Base-by-base conservation (phyloP, 2,329 filamentous ascomycete genomes). In the Endoconidiophora laricicola region DNA sequence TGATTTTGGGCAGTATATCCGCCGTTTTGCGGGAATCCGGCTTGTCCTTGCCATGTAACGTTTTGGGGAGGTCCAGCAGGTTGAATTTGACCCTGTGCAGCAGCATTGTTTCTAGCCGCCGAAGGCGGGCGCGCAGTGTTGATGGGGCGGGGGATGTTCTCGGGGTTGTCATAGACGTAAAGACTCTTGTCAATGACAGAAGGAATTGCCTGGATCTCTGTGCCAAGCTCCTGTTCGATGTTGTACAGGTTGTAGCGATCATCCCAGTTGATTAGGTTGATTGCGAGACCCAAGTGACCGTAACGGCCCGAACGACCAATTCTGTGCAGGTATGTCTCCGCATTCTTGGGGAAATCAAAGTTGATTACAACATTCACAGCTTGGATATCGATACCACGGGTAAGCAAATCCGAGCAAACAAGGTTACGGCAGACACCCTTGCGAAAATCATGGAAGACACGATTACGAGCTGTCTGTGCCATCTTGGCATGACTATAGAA, bases 331-430 rank as follows among this genome's bases (percentile, higher is more conserved):
- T 98, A 98, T 0, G 91, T 98, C 69, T 98, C 91, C 14, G 91
- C 93, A 60, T 98, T 98, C 71, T 98, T 98, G 49, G 91, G 91
- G 65, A 98, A 98, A 62, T 98, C 91, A 61, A 98, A 98, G 71
- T 98, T 98, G 77, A 98, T 98, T 63, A 98, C 91, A 50, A 98
- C 91, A 60, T 98, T 98, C 61, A 98, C 91, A 49, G 91, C 91
- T 67, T 98, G 91, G 57, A 98, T 98, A 68, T 98, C 91, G 61
- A 98, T 98, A 79, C 91, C 91, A 68, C 91, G 88, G 56, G 91
- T 98, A 56, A 98, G 76, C 38, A 98, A 74, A 68, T 98, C 91
- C 2, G 93, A 98, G 68, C 91, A 98, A 55, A 98, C 91, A 37
- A 98, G 78, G 64, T 98, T 98, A 60, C 91, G 86, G 71, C 90